phyloP scores from a whole-genome alignment of 495 filamentous ascomycete species.

The Penicillium herquei region DNA sequence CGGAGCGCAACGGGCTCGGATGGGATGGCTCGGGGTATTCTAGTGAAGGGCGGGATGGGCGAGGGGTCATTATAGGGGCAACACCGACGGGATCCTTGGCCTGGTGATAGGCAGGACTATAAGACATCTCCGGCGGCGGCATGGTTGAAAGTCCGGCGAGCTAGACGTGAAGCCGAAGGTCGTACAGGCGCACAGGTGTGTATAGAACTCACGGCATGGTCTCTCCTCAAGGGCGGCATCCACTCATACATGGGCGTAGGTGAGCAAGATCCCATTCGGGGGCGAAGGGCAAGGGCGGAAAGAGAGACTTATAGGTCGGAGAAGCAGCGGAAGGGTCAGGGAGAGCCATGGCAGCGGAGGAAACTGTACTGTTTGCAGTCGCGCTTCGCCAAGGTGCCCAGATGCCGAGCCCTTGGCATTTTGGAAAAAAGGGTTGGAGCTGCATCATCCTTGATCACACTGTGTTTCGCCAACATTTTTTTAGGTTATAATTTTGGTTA shows the following conservation, averaged over 20 bases:
- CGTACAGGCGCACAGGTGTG: constrained; percentile 39
- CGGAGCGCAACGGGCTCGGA: constrained; percentile 12
- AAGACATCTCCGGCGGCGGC: constrained; percentile 42
- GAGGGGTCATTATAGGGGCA: constrained; percentile 18
- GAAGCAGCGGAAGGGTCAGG: constrained; percentile 34
- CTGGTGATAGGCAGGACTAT: constrained; percentile 41
- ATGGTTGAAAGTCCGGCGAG: constrained; percentile 19
- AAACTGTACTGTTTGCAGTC: constrained; percentile 27
- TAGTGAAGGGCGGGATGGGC: constrained; percentile 22
- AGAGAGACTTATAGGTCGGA: constrained; percentile 34
- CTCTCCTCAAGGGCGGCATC: constrained; percentile 28
- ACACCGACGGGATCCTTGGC: constrained; percentile 27
- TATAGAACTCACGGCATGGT: constrained; percentile 39
- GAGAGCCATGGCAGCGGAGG: constrained; percentile 33
- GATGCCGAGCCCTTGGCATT: constrained; percentile 47
- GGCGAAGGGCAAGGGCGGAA: constrained; percentile 17
- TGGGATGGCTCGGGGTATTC: constrained; percentile 15
- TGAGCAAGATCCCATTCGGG: constrained; percentile 14
- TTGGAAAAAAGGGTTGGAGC: constrained; percentile 5
- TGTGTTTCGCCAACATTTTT: neutral
- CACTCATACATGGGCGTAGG: constrained; percentile 14
- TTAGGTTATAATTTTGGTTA: too few relatives aligned
- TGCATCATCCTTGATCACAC: neutral
- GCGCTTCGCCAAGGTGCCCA: constrained; percentile 44
- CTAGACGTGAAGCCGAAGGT: constrained; percentile 19